Evolutionary conservation across 805 yeast species (phyloP).

Genomic region (Ogataea pini): DNA sequence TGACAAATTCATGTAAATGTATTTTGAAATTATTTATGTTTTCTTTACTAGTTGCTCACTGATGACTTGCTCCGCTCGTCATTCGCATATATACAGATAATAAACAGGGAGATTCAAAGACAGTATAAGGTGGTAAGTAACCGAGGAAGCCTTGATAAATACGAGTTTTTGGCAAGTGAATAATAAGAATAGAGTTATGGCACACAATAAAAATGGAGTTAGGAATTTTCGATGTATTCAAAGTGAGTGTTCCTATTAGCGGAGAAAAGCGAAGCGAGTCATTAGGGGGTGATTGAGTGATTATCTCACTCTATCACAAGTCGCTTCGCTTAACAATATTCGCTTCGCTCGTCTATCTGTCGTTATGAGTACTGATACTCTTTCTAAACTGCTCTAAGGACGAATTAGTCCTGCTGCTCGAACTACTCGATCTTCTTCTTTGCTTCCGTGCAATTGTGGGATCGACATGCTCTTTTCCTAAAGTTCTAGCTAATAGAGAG

Average conservation of each 20-base stretch:
- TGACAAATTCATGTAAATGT: not conserved
- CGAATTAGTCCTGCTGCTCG: conserved; percentile 38
- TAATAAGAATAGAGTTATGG: not conserved
- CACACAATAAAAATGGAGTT: not conserved
- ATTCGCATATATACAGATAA: not conserved
- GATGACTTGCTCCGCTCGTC: not conserved
- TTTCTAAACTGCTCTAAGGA: conserved; percentile 46
- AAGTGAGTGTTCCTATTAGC: not conserved
- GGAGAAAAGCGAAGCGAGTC: too few relatives aligned
- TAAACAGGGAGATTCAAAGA: not conserved
- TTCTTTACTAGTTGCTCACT: not conserved
- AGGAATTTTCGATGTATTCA: too few relatives aligned
- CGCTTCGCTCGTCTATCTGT: conserved; percentile 17
- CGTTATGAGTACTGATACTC: conserved; percentile 41
- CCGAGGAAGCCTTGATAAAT: not conserved
- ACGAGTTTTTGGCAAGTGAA: not conserved
- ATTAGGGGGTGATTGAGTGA: too few relatives aligned
- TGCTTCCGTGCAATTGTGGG: conserved; percentile 88
- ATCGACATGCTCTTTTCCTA: conserved; percentile 70
- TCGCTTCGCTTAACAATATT: too few relatives aligned
- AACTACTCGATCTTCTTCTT: conserved; percentile 64
- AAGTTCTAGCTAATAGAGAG: conserved; percentile 72
- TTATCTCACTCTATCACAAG: too few relatives aligned
- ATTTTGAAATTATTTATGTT: not conserved
- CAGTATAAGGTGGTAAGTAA: too few relatives aligned